phyloP scores from a whole-genome alignment of 2,329 filamentous ascomycete species.

The Teratosphaeria pseudoeucalypti region DNA sequence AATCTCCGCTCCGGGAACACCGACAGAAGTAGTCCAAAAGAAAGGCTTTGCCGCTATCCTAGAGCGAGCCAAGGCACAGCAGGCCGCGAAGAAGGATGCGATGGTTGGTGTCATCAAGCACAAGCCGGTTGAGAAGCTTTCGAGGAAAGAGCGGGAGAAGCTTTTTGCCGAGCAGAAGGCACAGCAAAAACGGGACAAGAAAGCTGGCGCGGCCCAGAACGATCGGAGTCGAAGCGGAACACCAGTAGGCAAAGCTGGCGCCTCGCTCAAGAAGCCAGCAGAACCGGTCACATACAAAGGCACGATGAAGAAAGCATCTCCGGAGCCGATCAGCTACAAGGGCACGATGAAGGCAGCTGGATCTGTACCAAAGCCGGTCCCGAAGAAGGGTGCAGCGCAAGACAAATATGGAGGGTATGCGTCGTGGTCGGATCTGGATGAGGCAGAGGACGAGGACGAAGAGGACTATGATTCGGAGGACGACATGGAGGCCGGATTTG shows the following conservation, averaged over 20 bases:
- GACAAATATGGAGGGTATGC: conserved; percentile 30
- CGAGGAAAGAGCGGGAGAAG: conserved; percentile 43
- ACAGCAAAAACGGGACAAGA: conserved; percentile 32
- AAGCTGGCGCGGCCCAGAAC: conserved; percentile 6
- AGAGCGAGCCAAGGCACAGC: conserved; percentile 58
- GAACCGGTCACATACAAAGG: conserved; percentile 32
- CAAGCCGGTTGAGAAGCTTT: conserved; percentile 58
- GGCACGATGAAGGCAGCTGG: conserved; percentile 37
- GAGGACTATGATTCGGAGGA: conserved; percentile 61
- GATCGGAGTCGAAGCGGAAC: conserved; percentile 20
- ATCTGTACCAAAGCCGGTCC: conserved; percentile 24
- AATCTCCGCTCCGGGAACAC: conserved; percentile 6
- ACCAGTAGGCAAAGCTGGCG: conserved; percentile 11
- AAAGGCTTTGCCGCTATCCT: conserved; percentile 68
- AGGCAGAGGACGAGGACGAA: conserved; percentile 50
- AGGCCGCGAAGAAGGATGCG: conserved; percentile 47
- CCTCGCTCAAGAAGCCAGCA: conserved; percentile 21
- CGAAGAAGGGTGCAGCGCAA: conserved; percentile 23
- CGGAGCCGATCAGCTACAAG: conserved; percentile 25
- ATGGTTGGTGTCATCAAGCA: conserved; percentile 64
- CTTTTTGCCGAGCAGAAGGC: conserved; percentile 31
- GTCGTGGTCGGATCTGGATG: conserved; percentile 27
- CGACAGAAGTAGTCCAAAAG: conserved; percentile 33
- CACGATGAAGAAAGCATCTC: conserved; percentile 23
- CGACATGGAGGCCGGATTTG: conserved; percentile 61